Evolutionary conservation across 306 rosid genomes (phyloP).

Genomic region (Albizia julibrissin): DNA sequence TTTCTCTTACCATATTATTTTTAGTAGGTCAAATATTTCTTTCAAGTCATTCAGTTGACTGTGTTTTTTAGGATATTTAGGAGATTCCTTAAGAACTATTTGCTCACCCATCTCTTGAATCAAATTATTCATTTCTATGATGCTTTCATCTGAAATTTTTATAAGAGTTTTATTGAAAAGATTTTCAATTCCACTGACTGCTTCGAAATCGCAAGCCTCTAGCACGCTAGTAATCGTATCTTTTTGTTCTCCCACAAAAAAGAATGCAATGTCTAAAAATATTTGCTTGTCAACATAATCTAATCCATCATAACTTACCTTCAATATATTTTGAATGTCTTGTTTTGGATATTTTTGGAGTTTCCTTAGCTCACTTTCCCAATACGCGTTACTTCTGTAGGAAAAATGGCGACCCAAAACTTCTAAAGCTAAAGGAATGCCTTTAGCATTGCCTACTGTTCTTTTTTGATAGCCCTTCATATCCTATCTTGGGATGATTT

Average conservation of each 20-base stretch:
- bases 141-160: neutral
- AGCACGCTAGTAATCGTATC: neutral
- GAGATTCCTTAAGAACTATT: conserved; percentile 33
- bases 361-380: conserved; percentile 11
- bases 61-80: conserved; percentile 16
- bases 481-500: conserved; percentile 17
- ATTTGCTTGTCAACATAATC: neutral
- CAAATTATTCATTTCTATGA: conserved; percentile 33
- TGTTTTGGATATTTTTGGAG: conserved; percentile 6
- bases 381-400: neutral
- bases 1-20: conserved; percentile 20
- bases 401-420: conserved; percentile 30
- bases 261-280: conserved; percentile 36
- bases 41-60: conserved; percentile 27
- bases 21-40: neutral
- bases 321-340: conserved; percentile 22
- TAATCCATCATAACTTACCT: conserved; percentile 34
- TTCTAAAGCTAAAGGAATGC: conserved; percentile 23
- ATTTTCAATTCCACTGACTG: conserved; percentile 4
- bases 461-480: conserved; percentile 17
- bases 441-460: neutral
- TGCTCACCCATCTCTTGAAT: conserved; percentile 36
- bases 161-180: conserved; percentile 32
- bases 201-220: neutral
- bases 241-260: conserved; percentile 16